Conservation (phyloP, 257 asterid genomes). For the Jacaranda mimosifolia region DNA sequence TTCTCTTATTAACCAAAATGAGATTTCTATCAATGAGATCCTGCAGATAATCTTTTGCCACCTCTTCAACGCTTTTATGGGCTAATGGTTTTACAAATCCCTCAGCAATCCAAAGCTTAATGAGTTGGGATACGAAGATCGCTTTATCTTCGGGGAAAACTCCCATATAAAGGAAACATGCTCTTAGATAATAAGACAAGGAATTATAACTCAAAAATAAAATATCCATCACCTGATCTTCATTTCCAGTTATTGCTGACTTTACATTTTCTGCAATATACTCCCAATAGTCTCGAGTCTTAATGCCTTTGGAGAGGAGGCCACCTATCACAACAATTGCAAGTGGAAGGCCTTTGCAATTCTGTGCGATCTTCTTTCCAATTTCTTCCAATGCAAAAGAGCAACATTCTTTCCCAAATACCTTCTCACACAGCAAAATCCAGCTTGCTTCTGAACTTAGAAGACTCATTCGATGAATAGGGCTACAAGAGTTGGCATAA, state of each 20-base stretch:
- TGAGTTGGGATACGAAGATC: not conserved
- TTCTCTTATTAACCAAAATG: too few species aligned
- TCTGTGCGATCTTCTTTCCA: not conserved
- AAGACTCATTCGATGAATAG: not conserved
- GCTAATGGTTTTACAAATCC: not conserved
- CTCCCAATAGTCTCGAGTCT: slow-evolving; percentile 23
- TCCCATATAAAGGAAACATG: not conserved
- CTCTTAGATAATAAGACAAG: slow-evolving; percentile 26
- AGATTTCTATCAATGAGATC: too few species aligned
- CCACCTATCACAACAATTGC: slow-evolving; percentile 27
- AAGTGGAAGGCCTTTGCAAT: slow-evolving; percentile 38
- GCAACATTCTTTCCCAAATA: not conserved
- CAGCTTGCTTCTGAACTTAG: not conserved
- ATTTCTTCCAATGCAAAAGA: not conserved
- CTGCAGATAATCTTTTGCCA: too few species aligned
- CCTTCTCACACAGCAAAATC: not conserved
- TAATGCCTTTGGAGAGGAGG: slow-evolving; percentile 9
- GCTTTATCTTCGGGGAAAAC: not conserved
- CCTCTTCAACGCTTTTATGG: not conserved
- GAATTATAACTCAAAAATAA: slow-evolving; percentile 24
- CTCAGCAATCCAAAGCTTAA: not conserved
- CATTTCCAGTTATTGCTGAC: not conserved
- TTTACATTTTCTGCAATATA: slow-evolving; percentile 15
- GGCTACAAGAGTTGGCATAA: not conserved
- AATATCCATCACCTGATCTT: not conserved